A percentile compares a stretch with the other conserved stretches of the same genome.
Conservation (phyloP, 305 asterid species). For the Fraxinus angustifolia region DNA sequence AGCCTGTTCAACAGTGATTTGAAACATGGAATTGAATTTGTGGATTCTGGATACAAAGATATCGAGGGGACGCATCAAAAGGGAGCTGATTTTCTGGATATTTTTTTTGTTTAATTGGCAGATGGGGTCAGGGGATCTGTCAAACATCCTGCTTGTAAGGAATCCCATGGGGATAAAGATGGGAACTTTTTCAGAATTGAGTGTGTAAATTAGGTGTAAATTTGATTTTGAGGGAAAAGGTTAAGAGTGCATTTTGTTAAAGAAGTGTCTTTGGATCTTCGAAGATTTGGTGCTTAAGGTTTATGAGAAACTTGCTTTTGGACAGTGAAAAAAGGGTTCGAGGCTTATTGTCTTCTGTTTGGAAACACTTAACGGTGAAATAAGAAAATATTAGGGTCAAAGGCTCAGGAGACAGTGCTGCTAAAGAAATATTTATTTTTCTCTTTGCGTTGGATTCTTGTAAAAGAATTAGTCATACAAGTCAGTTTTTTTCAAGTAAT, state of each 20-base stretch:
- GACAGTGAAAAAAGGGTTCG: not conserved
- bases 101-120: not conserved
- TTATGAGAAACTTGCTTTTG: not conserved
- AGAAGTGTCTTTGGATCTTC: not conserved
- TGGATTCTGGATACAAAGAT: not conserved
- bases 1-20: conserved; percentile 8
- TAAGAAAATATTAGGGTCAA: not conserved
- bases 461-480: not conserved
- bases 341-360: not conserved
- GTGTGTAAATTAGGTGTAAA: not conserved
- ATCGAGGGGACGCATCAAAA: not conserved
- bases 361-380: not conserved
- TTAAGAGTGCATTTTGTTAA: not conserved
- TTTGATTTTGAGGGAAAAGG: not conserved
- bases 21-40: not conserved
- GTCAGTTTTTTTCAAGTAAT: not conserved
- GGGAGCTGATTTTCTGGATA: not conserved
- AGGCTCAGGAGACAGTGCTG: not conserved
- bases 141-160: not conserved
- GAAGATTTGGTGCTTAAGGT: not conserved
- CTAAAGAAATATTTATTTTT: conserved; percentile 12
- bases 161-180: not conserved
- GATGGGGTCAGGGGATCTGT: not conserved
- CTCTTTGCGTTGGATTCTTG: conserved; percentile 4
- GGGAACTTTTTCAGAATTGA: not conserved